Conservation (phyloP, 2,329 filamentous ascomycete species). For the Phyllosticta paracitricarpa region DNA sequence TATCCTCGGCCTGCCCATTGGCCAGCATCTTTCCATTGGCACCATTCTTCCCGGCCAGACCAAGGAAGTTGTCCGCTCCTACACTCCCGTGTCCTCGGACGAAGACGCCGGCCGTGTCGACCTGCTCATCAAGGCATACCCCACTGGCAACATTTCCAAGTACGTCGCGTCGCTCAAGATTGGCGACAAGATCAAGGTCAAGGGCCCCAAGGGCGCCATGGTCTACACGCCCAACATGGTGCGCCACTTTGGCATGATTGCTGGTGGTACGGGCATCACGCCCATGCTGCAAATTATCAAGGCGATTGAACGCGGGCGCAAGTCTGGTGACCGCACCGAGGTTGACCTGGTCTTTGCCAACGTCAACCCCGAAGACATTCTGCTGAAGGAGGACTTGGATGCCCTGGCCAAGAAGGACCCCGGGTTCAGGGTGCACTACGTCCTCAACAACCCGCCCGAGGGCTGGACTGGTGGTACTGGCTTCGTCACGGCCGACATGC, state of each 20-base stretch:
- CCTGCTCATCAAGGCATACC: slow-evolving; percentile 95
- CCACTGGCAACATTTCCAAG: slow-evolving; percentile 94
- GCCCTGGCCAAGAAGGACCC: slow-evolving; percentile 64
- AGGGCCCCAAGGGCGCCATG: slow-evolving; percentile 94
- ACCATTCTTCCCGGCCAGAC: slow-evolving; percentile 39
- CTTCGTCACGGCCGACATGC: slow-evolving; percentile 93
- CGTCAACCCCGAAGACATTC: slow-evolving; percentile 83
- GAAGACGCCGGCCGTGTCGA: slow-evolving; percentile 73
- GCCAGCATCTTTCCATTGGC: slow-evolving; percentile 95
- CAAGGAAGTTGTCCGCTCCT: slow-evolving; percentile 32
- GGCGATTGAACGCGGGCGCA: slow-evolving; percentile 73
- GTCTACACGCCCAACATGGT: slow-evolving; percentile 97
- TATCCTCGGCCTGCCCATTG: slow-evolving; percentile 92
- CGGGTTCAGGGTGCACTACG: slow-evolving; percentile 82
- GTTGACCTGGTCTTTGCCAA: slow-evolving; percentile 96
- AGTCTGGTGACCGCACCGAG: slow-evolving; percentile 64
- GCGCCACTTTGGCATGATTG: slow-evolving; percentile 93
- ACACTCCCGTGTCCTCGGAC: slow-evolving; percentile 33
- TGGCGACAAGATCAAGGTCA: slow-evolving; percentile 73
- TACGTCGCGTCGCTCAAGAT: slow-evolving; percentile 74
- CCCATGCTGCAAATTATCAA: slow-evolving; percentile 96
- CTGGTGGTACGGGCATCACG: slow-evolving; percentile 93
- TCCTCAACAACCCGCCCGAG: slow-evolving; percentile 89
- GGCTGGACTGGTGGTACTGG: slow-evolving; percentile 87
- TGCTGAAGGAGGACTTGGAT: slow-evolving; percentile 88